Percentiles rank a stretch among this genome's conserved stretches.
Evolutionary conservation across 208 protist genomes (phyloP).

Genomic region (Trypanosoma grayi): DNA sequence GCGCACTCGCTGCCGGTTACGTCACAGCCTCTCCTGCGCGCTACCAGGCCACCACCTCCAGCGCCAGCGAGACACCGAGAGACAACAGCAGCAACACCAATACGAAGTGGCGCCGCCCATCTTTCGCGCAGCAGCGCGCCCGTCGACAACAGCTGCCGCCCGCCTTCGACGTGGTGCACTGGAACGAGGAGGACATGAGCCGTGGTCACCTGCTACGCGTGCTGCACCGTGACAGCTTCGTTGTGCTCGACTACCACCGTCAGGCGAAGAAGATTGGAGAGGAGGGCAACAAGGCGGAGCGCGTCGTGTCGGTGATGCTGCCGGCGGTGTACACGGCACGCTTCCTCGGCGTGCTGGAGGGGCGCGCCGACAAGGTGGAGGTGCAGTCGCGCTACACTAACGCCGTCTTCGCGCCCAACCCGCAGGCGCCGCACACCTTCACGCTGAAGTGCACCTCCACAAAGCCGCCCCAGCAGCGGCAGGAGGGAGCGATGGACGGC

Average conservation of each 20-base stretch:
- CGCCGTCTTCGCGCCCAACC: conserved; percentile 55
- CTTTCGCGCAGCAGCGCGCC: conserved; percentile 27
- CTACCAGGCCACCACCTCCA: conserved; percentile 19
- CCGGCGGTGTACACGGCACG: conserved; percentile 83
- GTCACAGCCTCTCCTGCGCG: conserved; percentile 12
- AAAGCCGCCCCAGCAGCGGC: conserved; percentile 48
- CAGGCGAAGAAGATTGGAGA: conserved; percentile 27
- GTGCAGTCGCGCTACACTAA: conserved; percentile 84
- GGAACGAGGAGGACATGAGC: conserved; percentile 69
- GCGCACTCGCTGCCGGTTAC: neutral
- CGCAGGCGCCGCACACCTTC: conserved; percentile 47
- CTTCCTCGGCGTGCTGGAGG: conserved; percentile 80
- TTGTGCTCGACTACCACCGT: conserved; percentile 79
- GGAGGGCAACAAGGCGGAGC: conserved; percentile 50
- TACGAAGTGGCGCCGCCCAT: conserved; percentile 17
- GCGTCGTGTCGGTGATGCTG: conserved; percentile 70
- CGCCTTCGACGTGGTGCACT: conserved; percentile 86
- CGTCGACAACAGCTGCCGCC: conserved; percentile 46
- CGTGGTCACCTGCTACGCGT: conserved; percentile 74
- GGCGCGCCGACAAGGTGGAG: conserved; percentile 59
- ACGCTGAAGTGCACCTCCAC: conserved; percentile 60
- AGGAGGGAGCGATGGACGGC: conserved; percentile 38
- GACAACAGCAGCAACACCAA: neutral
- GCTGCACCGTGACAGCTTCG: conserved; percentile 69
- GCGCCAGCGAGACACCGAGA: neutral